phyloP scores from a whole-genome alignment of 1,139 yeast species.

The Hemisphaericaspora subhashii region DNA sequence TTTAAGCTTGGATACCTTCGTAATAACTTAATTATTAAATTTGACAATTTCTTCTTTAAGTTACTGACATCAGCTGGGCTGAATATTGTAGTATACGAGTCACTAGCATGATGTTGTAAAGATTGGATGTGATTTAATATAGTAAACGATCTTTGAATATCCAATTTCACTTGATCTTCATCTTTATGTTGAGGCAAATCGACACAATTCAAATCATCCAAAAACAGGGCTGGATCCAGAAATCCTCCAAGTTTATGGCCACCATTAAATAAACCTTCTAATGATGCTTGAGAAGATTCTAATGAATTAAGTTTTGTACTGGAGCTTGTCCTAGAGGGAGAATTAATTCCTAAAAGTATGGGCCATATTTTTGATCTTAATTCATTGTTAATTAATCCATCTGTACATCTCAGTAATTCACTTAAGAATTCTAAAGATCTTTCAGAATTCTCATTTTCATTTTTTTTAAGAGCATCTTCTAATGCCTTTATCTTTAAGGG shows the following conservation, averaged over 20 bases:
- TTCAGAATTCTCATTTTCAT: conserved; percentile 12
- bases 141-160: conserved; percentile 71
- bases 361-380: conserved; percentile 53
- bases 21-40: conserved; percentile 55
- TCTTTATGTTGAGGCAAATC: conserved; percentile 58
- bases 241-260: background rate
- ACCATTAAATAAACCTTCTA: conserved; percentile 1
- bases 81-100: conserved; percentile 37
- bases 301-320: background rate
- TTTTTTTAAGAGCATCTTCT: conserved; percentile 20
- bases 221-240: conserved; percentile 9
- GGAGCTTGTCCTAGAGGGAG: background rate
- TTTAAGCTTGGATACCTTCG: conserved; percentile 60
- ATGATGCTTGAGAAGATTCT: conserved; percentile 1
- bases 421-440: conserved; percentile 27
- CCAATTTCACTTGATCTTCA: conserved; percentile 76
- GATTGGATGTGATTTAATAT: conserved; percentile 34
- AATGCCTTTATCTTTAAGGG: conserved; percentile 42
- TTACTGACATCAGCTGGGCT: conserved; percentile 33
- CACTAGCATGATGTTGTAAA: conserved; percentile 18
- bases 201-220: conserved; percentile 23
- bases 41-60: conserved; percentile 42
- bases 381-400: conserved; percentile 47
- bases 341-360: conserved; percentile 28
- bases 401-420: conserved; percentile 43